Base-by-base conservation (phyloP, 306 rosid species). In the Fragaria iinumae region DNA sequence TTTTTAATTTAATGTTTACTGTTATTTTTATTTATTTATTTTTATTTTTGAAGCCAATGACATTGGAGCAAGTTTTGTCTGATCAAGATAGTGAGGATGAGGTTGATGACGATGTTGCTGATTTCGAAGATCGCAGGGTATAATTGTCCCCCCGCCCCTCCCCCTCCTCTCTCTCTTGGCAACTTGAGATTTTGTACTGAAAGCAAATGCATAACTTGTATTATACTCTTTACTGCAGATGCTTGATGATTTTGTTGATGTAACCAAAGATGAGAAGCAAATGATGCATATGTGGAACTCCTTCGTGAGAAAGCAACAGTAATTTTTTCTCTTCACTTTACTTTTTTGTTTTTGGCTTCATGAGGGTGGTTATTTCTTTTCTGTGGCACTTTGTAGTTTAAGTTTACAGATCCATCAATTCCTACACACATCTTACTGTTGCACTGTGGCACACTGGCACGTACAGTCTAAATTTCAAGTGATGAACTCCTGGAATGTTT, bases 31-130 rank as follows among this genome's bases (percentile, higher is more conserved):
- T 32, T 32, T 32, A 2, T 32, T 32, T 3, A 0, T 57, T 27
- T 57, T 80, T 69, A 44, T 81, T 69, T 77, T 81, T 89, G 82
- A 86, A 96, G 99, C 89, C 90, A 36, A 91, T 96, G 97, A 64
- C 82, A 49, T 64, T 73, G 76, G 97, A 88, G 62, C 93, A 92
- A 85, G 96, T 86, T 67, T 77, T 85, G 73, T 66, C 89, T 13
- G 91, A 85, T 49, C 75, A 82, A 76, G 98, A 92, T 72, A 96
- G 97, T 76, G 99, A 96, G 85, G 89, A 85, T 87, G 99, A 96
- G 85, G 88, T 87, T 44, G 97, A 96, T 67, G 90, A 91, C 45
- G 93, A 87, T 32, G 93, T 86, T 81, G 86, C 81, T 64, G 91
- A 87, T 64, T 71, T 90, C 68, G 96, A 92, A 82, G 91, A 89